Base-by-base conservation (phyloP, 2,329 filamentous ascomycete genomes). In the Aspergillus carbonarius region DNA sequence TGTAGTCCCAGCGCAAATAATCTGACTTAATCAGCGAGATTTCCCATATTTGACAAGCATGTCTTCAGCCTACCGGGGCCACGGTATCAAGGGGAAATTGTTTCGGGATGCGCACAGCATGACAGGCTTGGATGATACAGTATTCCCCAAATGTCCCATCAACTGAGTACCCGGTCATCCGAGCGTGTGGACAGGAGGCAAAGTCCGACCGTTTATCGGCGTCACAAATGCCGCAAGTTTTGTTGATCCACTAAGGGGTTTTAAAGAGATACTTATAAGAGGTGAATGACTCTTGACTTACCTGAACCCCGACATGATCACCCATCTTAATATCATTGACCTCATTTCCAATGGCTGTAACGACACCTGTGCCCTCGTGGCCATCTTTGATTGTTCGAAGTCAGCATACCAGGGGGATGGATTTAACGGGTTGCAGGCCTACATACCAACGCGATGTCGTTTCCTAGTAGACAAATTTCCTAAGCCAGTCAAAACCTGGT, bases 301-400 rank as follows among this genome's bases (percentile, higher is more conserved):
- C 54, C 54, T 57, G 54, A 15, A 57, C 40, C 6, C 47, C 54
- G 15, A 57, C 54, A 23, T 50, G 34, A 44, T 57, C 54, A 23
- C 54, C 54, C 13, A 37, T 7, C 7, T 46, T 39, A 8, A 51
- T 32, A 42, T 52, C 47, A 4, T 34, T 27, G 2, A 57, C 54
- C 1, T 44, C 54, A 7, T 51, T 44, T 17, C 54, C 54, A 12
- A 50, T 4, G 5, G 47, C 54, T 17, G 18, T 17, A 10, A 57
- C 47, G 15, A 57, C 17, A 5, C 54, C 54, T 13, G 47, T n/a
- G 5, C 54, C 54, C n/a, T 57, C 54, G 15, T 57, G 54, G 25
- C 47, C 54, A 12, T 50, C 54, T 57, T 48, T 5, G 2, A 3
- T 32, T 18, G 20, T 13, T 18, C 2, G 3, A 6, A 15, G 50